Percentiles rank a stretch among this genome's conserved stretches.
Conservation (phyloP, 1,284 basidiomycete species). For the Thelephora terrestris region DNA sequence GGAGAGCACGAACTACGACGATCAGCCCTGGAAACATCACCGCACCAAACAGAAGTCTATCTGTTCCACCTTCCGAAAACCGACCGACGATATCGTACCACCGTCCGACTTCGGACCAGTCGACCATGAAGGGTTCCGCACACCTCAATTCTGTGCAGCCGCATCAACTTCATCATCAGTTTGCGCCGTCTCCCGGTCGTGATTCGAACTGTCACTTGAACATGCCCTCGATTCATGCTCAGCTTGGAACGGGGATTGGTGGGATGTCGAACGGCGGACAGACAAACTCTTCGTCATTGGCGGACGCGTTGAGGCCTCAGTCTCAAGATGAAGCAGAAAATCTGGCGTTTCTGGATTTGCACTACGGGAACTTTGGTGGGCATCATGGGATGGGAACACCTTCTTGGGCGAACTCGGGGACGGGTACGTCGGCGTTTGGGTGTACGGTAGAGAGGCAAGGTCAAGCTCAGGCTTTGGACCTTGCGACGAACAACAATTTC, state of each 20-base stretch:
- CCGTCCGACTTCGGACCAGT: conserved; percentile 22
- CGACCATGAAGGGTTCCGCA: conserved; percentile 7
- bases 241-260: not conserved
- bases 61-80: conserved; percentile 45
- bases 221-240: not conserved
- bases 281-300: not conserved
- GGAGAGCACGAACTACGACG: conserved; percentile 26
- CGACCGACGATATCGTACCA: conserved; percentile 26
- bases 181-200: not conserved
- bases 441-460: conserved; percentile 22
- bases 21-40: conserved; percentile 14
- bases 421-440: conserved; percentile 12
- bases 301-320: not conserved
- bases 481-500: conserved; percentile 26
- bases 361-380: conserved; percentile 31
- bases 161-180: not conserved
- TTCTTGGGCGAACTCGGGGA: conserved; percentile 17
- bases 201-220: not conserved
- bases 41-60: conserved; percentile 40
- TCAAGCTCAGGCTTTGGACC: conserved; percentile 54
- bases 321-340: conserved; percentile 17
- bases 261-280: not conserved
- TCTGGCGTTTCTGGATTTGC: conserved; percentile 63
- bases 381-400: conserved; percentile 6
- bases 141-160: not conserved